Base-by-base conservation (phyloP, 805 yeast species). In the Lipomyces kockii region DNA sequence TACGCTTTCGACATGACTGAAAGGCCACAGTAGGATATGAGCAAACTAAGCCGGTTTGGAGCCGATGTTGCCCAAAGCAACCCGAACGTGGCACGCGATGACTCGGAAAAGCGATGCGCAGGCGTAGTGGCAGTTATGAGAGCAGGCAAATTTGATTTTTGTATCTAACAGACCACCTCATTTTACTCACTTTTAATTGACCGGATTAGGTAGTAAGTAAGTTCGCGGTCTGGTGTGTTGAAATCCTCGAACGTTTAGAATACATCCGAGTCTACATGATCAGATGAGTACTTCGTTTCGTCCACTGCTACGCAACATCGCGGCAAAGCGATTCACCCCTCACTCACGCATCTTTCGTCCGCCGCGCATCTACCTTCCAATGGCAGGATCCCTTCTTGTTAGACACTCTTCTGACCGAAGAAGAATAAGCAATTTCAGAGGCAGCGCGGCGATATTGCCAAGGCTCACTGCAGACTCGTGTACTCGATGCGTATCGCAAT, bases 341-440 rank as follows among this genome's bases (percentile, higher is more conserved):
- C 56, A 11, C 37, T 27, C 46, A 14, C 14, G 46, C 37, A 58
- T 25, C 49, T 11, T 25, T 51, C 29, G 55, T 25, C 60, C 56
- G 68, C 29, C 37, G 32, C 11, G 59, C 37, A 7, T 61, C 71
- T 27, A 65, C 72, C 4, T 80, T 80, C 67, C 72, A 79, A 73
- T 80, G 82, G 81, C 69, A 77, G 58, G 80, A 81, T 66, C 81
- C 82, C 8, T 72, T 81, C 56, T 71, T 74, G 60, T 65, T 81
- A 35, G 74, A 75, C 34, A 69, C 77, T 11, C 73, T 73, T 34
- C 73, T 81, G 43, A 76, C 81, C 61, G 84, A 82, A 54, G 81
- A 78, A 17, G 83, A 79, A 64, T 69, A 68, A 8, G 81, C 81
- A 6, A 77, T 79, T 34, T 73, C 75, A 11, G 79, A 77, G 1